Percentiles rank a stretch among this genome's conserved stretches.
These are phyloP conservation scores for Phytophthora meadii DNA, from an alignment of 352 stramenopile genomes.

Conservation along the genomic window DNA sequence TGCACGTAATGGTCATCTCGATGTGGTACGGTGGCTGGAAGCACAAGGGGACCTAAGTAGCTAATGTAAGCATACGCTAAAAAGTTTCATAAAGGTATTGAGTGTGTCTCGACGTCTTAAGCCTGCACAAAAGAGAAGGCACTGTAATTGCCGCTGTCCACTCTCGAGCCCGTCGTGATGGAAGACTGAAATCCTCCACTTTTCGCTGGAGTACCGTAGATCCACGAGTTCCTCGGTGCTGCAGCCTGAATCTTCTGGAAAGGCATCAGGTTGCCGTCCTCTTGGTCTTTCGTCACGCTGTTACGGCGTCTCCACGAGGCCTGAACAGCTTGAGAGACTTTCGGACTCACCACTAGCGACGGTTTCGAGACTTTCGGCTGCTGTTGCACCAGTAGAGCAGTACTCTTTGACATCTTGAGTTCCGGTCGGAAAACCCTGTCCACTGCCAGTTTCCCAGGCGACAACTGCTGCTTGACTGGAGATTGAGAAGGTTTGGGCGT, in stretches of 20 bases:
- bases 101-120: constrained; percentile 7
- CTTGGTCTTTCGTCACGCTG: constrained; percentile 28
- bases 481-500: neutral
- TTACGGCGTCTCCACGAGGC: constrained; percentile 53
- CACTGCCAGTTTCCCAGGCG: constrained; percentile 23
- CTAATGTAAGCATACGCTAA: too few relatives aligned
- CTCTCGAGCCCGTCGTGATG: constrained; percentile 21
- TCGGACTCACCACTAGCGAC: constrained; percentile 43
- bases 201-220: constrained; percentile 4
- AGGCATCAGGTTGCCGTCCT: constrained; percentile 40
- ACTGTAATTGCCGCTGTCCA: constrained; percentile 30
- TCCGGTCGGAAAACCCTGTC: constrained; percentile 31
- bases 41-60: too few relatives aligned
- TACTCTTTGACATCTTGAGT: constrained; percentile 27
- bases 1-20: too few relatives aligned
- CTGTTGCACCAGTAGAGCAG: constrained; percentile 18
- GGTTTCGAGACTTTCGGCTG: neutral
- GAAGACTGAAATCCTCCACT: constrained; percentile 18
- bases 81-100: too few relatives aligned
- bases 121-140: constrained; percentile 41
- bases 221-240: constrained; percentile 21
- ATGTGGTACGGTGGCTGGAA: too few relatives aligned
- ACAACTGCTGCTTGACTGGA: constrained; percentile 16
- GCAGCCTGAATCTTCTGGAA: constrained; percentile 33
- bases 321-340: constrained; percentile 45